Conservation (phyloP, 179 eudicot species). For the Camellia oleifera region DNA sequence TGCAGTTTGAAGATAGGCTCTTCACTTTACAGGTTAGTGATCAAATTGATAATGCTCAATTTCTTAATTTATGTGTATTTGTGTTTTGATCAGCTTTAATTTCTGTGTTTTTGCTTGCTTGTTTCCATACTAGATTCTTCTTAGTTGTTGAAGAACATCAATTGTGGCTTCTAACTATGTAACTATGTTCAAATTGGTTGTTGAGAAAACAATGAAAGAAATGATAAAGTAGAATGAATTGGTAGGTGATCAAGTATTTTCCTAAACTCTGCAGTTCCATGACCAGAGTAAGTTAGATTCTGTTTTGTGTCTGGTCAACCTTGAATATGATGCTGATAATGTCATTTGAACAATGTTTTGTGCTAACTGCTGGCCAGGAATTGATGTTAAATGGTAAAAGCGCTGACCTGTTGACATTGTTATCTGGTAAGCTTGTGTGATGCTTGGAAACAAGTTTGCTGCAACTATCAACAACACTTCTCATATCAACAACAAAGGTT, state of each 20-base stretch:
- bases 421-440: not conserved
- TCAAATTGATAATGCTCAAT: not conserved
- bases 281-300: not conserved
- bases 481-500: not conserved
- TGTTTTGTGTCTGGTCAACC: not conserved
- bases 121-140: not conserved
- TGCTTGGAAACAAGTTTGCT: not conserved
- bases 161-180: not conserved
- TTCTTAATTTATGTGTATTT: not conserved
- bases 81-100: not conserved
- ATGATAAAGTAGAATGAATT: not conserved
- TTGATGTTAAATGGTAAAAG: not conserved
- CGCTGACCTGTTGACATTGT: not conserved
- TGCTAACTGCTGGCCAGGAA: not conserved
- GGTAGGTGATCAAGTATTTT: not conserved
- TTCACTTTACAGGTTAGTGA: slow-evolving; percentile 79
- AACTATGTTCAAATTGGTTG: not conserved
- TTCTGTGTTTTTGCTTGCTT: not conserved
- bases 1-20: slow-evolving; percentile 83
- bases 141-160: not conserved
- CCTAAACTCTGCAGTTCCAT: not conserved
- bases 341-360: not conserved
- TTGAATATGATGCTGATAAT: not conserved
- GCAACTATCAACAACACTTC: not conserved
- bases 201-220: not conserved